Evolutionary conservation across 495 filamentous ascomycete genomes (phyloP).

Genomic region (Amniculicola lignicola): DNA sequence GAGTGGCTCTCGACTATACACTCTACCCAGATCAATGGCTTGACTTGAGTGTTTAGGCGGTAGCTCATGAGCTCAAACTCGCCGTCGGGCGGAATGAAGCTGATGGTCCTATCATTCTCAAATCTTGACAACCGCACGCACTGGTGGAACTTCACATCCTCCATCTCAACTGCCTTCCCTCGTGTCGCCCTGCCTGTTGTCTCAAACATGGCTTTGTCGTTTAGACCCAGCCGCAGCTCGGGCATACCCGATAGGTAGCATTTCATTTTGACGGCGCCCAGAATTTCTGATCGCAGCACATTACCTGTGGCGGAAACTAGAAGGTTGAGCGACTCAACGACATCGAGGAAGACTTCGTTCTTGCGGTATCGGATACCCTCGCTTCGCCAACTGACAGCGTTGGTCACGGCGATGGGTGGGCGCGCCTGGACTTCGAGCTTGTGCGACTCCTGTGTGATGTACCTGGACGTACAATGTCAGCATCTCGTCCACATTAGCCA

Average conservation of each 20-base stretch:
- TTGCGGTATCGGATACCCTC: conserved; percentile 99
- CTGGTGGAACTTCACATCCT: conserved; percentile 99
- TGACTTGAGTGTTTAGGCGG: conserved; percentile 96
- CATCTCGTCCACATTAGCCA: background rate
- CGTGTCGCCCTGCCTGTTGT: conserved; percentile 90
- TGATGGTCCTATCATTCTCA: conserved; percentile 98
- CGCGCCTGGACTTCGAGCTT: conserved; percentile 97
- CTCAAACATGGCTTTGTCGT: conserved; percentile 99
- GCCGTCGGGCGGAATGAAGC: conserved; percentile 96
- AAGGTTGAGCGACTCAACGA: conserved; percentile 95
- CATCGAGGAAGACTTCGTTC: conserved; percentile 49
- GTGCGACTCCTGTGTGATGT: conserved; percentile 99
- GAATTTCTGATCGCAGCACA: conserved; percentile 92
- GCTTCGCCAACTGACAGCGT: conserved; percentile 95
- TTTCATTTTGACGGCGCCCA: conserved; percentile 99
- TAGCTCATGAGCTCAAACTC: conserved; percentile 99
- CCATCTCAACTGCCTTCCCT: conserved; percentile 99
- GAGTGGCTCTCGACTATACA: conserved; percentile 95
- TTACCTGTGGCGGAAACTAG: conserved; percentile 93
- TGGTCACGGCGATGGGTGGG: conserved; percentile 99
- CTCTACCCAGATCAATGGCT: conserved; percentile 98
- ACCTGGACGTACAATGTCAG: conserved; percentile 47
- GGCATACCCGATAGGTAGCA: conserved; percentile 99
- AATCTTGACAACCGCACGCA: conserved; percentile 94
- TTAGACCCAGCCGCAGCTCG: conserved; percentile 87